These are phyloP conservation scores for Clarireedia homoeocarpa DNA, from an alignment of 2,329 filamentous ascomycete genomes.

Conservation along the genomic window DNA sequence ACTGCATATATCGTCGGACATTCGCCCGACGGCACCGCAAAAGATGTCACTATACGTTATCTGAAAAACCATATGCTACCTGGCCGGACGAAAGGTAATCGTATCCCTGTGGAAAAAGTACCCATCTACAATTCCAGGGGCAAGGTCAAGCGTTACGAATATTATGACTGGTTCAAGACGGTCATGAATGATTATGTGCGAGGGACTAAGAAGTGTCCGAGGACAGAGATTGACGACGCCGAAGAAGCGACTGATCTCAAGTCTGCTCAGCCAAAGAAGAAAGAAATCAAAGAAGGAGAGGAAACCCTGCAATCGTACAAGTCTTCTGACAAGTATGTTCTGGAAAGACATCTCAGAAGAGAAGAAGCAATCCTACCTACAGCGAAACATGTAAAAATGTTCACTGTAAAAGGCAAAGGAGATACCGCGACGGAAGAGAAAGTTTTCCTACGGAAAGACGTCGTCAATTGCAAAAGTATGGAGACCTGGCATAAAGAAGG, in stretches of 20 bases:
- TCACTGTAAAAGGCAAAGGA: slow-evolving; percentile 67
- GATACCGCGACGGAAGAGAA: slow-evolving; percentile 67
- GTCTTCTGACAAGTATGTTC: slow-evolving; percentile 72
- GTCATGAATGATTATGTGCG: slow-evolving; percentile 68
- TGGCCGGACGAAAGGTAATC: slow-evolving; percentile 79
- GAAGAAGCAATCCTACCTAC: slow-evolving; percentile 76
- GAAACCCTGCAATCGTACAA: slow-evolving; percentile 88
- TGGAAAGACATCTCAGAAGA: slow-evolving; percentile 79
- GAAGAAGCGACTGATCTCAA: slow-evolving; percentile 75
- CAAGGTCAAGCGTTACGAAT: slow-evolving; percentile 67
- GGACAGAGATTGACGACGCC: slow-evolving; percentile 66
- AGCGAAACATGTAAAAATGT: slow-evolving; percentile 64
- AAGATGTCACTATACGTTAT: slow-evolving; percentile 91
- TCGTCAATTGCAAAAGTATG: slow-evolving; percentile 78
- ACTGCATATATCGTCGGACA: slow-evolving; percentile 85
- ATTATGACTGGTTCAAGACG: slow-evolving; percentile 82
- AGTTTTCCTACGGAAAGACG: slow-evolving; percentile 71
- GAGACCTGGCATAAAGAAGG: slow-evolving; percentile 99
- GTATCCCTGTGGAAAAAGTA: slow-evolving; percentile 72
- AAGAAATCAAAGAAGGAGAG: slow-evolving; percentile 63
- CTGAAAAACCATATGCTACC: slow-evolving; percentile 74
- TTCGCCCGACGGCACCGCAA: slow-evolving; percentile 73
- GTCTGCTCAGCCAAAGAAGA: slow-evolving; percentile 64
- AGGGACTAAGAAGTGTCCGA: slow-evolving; percentile 38
- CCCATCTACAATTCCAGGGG: slow-evolving; percentile 71